Percentiles rank a stretch among this genome's conserved stretches.
These are phyloP conservation scores for Rutstroemia sp. DNA, from an alignment of 2,329 filamentous ascomycete species.

Conservation along the genomic window DNA sequence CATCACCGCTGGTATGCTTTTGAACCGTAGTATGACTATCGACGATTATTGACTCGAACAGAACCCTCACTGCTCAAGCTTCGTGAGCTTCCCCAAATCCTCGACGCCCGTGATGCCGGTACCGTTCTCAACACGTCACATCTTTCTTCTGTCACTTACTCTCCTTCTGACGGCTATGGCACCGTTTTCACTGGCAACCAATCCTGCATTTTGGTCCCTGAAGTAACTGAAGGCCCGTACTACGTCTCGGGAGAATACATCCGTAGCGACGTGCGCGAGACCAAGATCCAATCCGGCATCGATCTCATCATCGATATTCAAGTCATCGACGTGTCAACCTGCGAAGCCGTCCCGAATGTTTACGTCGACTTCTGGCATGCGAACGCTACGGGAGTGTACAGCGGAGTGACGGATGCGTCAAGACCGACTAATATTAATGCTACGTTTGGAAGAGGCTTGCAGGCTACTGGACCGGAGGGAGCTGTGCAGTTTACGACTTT, in stretches of 20 bases:
- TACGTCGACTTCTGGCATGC: constrained; percentile 46
- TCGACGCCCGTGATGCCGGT: constrained; percentile 10
- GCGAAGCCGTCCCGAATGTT: constrained; percentile 40
- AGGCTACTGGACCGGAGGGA: constrained; percentile 35
- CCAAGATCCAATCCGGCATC: constrained; percentile 16
- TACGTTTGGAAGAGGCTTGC: constrained; percentile 37
- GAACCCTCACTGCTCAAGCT: constrained; percentile 12
- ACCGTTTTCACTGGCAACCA: constrained; percentile 23
- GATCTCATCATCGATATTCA: constrained; percentile 41
- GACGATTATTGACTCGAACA: not conserved
- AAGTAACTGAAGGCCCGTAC: constrained; percentile 33
- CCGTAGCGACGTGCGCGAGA: constrained; percentile 36
- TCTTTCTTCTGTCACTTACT: constrained; percentile 25
- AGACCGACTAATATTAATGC: constrained; percentile 33
- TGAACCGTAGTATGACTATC: too few relatives aligned
- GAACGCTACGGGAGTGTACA: constrained; percentile 43
- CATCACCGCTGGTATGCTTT: constrained; percentile 5
- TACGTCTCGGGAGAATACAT: constrained; percentile 44
- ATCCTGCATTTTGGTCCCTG: constrained; percentile 29
- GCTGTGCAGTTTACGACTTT: constrained; percentile 36
- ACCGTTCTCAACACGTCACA: constrained; percentile 15
- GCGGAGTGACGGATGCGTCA: constrained; percentile 35
- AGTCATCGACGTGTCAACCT: constrained; percentile 47
- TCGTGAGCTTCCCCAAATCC: not conserved
- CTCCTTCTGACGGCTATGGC: constrained; percentile 27